These are phyloP conservation scores for Guadua angustifolia DNA, from an alignment of 176 grass and related monocot genomes.

Conservation along the genomic window DNA sequence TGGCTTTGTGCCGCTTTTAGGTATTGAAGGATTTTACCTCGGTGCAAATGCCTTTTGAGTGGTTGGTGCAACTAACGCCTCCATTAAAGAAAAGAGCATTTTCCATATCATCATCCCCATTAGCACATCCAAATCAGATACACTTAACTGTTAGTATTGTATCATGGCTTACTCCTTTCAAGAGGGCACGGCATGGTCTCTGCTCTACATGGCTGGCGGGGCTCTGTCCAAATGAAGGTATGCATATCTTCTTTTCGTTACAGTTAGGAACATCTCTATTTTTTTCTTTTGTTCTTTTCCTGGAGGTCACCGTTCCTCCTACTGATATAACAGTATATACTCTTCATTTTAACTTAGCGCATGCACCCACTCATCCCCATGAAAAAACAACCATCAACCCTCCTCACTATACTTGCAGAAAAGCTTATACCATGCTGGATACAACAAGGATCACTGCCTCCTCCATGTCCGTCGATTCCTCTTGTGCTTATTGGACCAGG, in stretches of 20 bases:
- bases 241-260: background rate
- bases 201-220: conserved; percentile 82
- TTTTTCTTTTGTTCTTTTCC: conserved; percentile 14
- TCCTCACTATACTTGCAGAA: conserved; percentile 52
- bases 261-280: background rate
- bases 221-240: conserved; percentile 67
- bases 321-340: background rate
- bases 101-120: conserved; percentile 92
- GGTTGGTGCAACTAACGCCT: conserved; percentile 91
- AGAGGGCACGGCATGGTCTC: conserved; percentile 68
- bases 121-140: conserved; percentile 71
- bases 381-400: background rate
- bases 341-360: conserved; percentile 10
- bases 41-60: conserved; percentile 91
- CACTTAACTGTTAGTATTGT: conserved; percentile 89
- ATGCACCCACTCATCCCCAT: background rate
- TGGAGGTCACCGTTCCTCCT: background rate
- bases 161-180: conserved; percentile 76
- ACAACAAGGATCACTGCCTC: conserved; percentile 62
- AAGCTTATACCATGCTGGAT: conserved; percentile 68
- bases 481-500: conserved; percentile 90
- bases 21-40: conserved; percentile 92
- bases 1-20: conserved; percentile 46
- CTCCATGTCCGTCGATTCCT: conserved; percentile 64
- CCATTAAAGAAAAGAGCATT: conserved; percentile 91